A percentile compares a stretch with the other conserved stretches of the same genome.
phyloP scores from a whole-genome alignment of 2,329 filamentous ascomycete species.

The Trichoderma sp. region DNA sequence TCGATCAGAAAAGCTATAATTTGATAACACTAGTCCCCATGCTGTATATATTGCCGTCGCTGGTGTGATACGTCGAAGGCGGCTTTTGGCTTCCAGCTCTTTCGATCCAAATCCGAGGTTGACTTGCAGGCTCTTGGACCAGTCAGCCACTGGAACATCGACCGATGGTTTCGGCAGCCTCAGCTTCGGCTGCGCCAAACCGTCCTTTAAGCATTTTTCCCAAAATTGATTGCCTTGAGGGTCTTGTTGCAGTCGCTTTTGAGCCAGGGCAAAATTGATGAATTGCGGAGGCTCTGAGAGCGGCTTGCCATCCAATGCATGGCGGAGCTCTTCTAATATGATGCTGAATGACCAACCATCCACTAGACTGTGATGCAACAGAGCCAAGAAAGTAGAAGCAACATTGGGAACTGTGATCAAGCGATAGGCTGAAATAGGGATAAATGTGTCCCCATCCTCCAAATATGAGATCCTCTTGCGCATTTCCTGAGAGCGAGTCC shows the following conservation, averaged over 20 bases:
- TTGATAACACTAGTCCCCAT: background rate
- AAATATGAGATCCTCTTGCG: background rate
- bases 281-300: background rate
- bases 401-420: background rate
- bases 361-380: background rate
- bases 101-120: background rate
- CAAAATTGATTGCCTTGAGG: background rate
- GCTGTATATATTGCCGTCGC: background rate
- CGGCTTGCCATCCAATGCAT: background rate
- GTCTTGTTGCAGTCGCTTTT: background rate
- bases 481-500: background rate
- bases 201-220: background rate
- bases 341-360: background rate
- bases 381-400: background rate
- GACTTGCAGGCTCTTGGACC: background rate
- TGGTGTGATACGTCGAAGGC: background rate
- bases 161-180: background rate
- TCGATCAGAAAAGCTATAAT: background rate
- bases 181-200: background rate
- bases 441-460: background rate
- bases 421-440: background rate
- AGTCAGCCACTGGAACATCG: background rate
- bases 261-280: background rate
- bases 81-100: background rate
- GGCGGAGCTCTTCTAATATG: background rate